Conservation (phyloP, 2,329 filamentous ascomycete genomes). For the Colletotrichum salicis region DNA sequence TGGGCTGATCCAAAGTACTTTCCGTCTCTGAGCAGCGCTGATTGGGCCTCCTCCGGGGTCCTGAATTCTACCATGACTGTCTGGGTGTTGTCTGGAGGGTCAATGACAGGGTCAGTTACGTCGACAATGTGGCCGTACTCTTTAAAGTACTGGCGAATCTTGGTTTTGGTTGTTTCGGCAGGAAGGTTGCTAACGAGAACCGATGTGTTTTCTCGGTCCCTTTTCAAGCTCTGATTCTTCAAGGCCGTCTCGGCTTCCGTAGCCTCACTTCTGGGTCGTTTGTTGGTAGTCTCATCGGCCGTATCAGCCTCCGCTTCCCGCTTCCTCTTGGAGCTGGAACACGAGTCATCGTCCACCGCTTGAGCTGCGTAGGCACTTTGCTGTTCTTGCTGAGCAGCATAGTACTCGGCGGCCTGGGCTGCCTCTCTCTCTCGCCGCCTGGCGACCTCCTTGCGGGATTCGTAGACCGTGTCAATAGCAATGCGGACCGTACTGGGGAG, state of each 20-base stretch:
- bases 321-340: slow-evolving; percentile 75
- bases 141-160: slow-evolving; percentile 88
- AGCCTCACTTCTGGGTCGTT: slow-evolving; percentile 70
- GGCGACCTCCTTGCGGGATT: slow-evolving; percentile 70
- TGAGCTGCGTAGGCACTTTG: slow-evolving; percentile 42
- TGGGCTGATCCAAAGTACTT: slow-evolving; percentile 80
- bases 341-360: slow-evolving; percentile 46
- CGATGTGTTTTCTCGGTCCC: slow-evolving; percentile 91
- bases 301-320: slow-evolving; percentile 67
- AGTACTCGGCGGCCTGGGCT: slow-evolving; percentile 65
- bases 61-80: slow-evolving; percentile 89
- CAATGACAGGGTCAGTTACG: slow-evolving; percentile 72
- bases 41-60: slow-evolving; percentile 80
- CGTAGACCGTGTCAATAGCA: slow-evolving; percentile 79
- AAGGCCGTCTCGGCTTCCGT: slow-evolving; percentile 45
- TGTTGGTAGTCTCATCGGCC: slow-evolving; percentile 65
- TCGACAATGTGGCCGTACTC: slow-evolving; percentile 88
- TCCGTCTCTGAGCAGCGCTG: slow-evolving; percentile 82
- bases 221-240: slow-evolving; percentile 62
- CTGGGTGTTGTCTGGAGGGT: slow-evolving; percentile 54
- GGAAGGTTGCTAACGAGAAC: slow-evolving; percentile 85
- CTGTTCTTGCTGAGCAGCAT: slow-evolving; percentile 53
- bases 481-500: slow-evolving; percentile 78
- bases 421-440: slow-evolving; percentile 75
- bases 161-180: slow-evolving; percentile 72